Evolutionary conservation across 73 alveolate genomes (phyloP).

Genomic region (Effrenium voratum): DNA sequence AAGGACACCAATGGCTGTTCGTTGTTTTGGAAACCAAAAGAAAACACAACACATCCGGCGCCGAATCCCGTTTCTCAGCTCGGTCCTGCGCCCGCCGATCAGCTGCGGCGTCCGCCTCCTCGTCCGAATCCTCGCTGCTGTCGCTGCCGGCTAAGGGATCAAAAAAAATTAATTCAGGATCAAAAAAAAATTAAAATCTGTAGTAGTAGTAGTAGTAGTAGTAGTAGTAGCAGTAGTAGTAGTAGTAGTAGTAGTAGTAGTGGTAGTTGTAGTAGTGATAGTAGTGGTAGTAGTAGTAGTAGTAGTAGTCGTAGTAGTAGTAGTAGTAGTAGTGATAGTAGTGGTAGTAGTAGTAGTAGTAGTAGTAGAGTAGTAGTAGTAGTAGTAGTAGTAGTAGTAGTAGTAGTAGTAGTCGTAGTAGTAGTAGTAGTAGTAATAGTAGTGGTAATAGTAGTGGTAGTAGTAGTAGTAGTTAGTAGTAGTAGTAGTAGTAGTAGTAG

Average conservation of each 20-base stretch:
- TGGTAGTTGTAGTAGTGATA: not conserved
- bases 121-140: slow-evolving; percentile 93
- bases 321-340: not conserved
- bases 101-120: slow-evolving; percentile 93
- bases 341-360: not conserved
- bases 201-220: too few species aligned
- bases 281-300: not conserved
- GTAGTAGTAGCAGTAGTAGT: too few species aligned
- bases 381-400: not conserved
- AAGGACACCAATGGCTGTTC: too few species aligned
- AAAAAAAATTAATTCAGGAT: too few species aligned
- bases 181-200: too few species aligned
- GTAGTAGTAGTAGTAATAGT: not conserved
- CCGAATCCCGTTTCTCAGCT: slow-evolving; percentile 55
- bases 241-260: not conserved
- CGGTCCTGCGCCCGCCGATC: slow-evolving; percentile 81
- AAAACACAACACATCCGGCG: slow-evolving; percentile 49
- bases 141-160: too few species aligned
- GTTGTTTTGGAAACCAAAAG: slow-evolving; percentile 95
- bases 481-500: not conserved
- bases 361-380: not conserved
- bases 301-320: not conserved
- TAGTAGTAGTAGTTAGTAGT: not conserved
- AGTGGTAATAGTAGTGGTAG: not conserved
- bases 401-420: not conserved